Evolutionary conservation across 345 rosid species (phyloP).

Genomic region (Lenwebbia sp.): DNA sequence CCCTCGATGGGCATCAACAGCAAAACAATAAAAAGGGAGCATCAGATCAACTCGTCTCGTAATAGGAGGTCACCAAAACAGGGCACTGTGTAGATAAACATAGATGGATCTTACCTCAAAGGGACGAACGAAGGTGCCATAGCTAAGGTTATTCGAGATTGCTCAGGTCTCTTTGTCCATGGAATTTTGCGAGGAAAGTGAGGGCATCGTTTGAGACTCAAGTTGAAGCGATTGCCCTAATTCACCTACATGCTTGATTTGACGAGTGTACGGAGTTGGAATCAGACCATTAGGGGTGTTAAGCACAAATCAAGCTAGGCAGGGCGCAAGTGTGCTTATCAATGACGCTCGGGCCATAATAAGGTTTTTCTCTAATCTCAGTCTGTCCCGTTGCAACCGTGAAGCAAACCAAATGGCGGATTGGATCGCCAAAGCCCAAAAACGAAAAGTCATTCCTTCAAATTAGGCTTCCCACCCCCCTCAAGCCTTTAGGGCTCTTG

Average conservation of each 20-base stretch:
- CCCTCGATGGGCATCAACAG: too few relatives aligned
- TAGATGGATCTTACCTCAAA: not conserved
- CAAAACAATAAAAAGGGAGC: not conserved
- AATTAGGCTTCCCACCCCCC: not conserved
- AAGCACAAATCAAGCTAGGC: not conserved
- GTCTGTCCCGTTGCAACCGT: not conserved
- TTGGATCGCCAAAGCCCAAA: not conserved
- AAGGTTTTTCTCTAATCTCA: not conserved
- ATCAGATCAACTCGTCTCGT: not conserved
- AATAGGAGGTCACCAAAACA: not conserved
- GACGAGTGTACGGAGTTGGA: not conserved
- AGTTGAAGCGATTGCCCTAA: not conserved
- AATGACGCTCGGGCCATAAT: not conserved
- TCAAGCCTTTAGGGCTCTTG: not conserved
- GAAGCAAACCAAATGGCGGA: not conserved
- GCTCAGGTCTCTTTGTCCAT: not conserved
- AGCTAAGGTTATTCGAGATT: not conserved
- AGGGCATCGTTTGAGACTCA: not conserved
- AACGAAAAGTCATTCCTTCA: not conserved
- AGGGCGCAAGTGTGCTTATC: not conserved
- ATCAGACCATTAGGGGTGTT: not conserved
- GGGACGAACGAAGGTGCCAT: not conserved
- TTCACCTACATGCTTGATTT: accelerated
- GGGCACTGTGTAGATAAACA: not conserved
- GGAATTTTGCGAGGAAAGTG: not conserved